phyloP scores from a whole-genome alignment of 495 filamentous ascomycete species.

The Penicillium bovifimosum region DNA sequence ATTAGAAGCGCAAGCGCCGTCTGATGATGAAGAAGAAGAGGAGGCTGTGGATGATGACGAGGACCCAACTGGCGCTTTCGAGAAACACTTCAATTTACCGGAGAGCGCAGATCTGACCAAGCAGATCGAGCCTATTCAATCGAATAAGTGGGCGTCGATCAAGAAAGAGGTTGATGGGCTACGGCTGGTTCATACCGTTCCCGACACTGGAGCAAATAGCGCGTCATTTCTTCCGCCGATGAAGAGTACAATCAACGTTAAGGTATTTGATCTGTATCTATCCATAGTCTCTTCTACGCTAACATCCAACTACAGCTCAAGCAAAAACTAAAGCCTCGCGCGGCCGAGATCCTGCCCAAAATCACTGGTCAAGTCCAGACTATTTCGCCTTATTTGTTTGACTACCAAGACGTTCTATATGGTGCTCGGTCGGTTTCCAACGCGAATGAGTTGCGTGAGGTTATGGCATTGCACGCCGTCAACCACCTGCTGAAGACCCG shows the following conservation, averaged over 20 bases:
- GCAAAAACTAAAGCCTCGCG: conserved; percentile 36
- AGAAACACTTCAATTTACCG: conserved; percentile 65
- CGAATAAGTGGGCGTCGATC: conserved; percentile 51
- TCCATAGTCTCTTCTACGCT: no score
- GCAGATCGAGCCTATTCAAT: conserved; percentile 46
- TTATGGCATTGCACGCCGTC: conserved; percentile 76
- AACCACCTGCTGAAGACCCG: conserved; percentile 94
- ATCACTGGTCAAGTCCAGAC: conserved; percentile 31
- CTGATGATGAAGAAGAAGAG: conserved; percentile 45
- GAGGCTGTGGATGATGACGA: conserved; percentile 27
- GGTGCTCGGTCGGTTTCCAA: conserved; percentile 62
- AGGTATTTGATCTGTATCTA: conserved; percentile 20
- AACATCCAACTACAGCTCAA: conserved; percentile 45
- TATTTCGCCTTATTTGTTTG: conserved; percentile 48
- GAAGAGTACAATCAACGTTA: conserved; percentile 34
- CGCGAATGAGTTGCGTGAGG: conserved; percentile 57
- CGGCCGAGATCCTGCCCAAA: conserved; percentile 28
- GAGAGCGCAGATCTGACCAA: conserved; percentile 51
- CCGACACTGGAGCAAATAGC: conserved; percentile 24
- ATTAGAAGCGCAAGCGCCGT: conserved; percentile 34
- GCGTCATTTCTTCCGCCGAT: conserved; percentile 28
- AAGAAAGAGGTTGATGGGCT: conserved; percentile 46
- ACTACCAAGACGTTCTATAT: conserved; percentile 78
- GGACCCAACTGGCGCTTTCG: conserved; percentile 64
- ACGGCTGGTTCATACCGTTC: conserved; percentile 37